A percentile compares a stretch with the other conserved stretches of the same genome.
These are phyloP conservation scores for Schizophyllum amplum DNA, from an alignment of 1,284 basidiomycete species.

Conservation along the genomic window DNA sequence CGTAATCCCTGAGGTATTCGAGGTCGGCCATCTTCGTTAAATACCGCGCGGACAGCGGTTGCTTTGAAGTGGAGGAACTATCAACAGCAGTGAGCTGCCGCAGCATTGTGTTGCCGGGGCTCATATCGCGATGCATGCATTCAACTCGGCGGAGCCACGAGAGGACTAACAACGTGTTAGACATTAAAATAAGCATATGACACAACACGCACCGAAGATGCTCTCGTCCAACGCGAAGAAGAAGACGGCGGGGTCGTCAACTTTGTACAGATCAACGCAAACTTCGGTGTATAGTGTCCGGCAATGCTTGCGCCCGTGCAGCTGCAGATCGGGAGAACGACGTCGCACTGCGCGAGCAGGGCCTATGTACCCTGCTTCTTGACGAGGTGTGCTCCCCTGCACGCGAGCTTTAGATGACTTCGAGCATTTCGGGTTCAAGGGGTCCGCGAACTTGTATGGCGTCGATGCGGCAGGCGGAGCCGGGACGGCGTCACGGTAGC, in stretches of 20 bases:
- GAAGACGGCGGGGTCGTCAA: neutral
- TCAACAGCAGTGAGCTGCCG: too few relatives aligned
- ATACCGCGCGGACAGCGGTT: neutral
- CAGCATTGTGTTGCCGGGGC: neutral
- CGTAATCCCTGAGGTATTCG: neutral
- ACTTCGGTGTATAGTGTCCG: neutral
- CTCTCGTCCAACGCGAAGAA: neutral
- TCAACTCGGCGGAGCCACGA: neutral
- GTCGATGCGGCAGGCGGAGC: too few relatives aligned
- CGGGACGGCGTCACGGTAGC: neutral
- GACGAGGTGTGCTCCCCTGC: neutral
- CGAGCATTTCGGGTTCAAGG: neutral
- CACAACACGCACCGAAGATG: neutral
- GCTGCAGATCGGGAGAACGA: neutral
- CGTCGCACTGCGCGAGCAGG: too few relatives aligned
- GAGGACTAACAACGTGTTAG: neutral
- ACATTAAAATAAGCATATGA: neutral
- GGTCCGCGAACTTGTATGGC: neutral
- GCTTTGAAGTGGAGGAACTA: neutral
- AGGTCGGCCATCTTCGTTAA: neutral
- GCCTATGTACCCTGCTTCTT: neutral
- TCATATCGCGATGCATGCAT: neutral
- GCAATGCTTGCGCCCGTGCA: neutral
- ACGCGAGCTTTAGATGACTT: neutral
- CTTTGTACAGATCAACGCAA: neutral